phyloP scores from a whole-genome alignment of 352 stramenopile genomes.

The Globisporangium carolinianum region DNA sequence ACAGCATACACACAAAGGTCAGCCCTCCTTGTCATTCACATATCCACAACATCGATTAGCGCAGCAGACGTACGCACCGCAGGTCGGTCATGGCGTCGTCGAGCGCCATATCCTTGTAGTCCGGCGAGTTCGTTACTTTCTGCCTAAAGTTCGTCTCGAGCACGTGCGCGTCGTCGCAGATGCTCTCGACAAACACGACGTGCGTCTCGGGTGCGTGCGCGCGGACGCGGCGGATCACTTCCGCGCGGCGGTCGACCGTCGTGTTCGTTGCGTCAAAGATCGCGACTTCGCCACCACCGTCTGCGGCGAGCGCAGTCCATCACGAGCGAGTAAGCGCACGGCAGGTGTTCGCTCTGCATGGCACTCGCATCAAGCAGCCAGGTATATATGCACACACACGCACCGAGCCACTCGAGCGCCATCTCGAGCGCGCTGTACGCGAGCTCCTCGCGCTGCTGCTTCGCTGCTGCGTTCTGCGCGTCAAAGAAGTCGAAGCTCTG shows the following conservation, averaged over 20 bases:
- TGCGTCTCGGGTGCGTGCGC: constrained; percentile 22
- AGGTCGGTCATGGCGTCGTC: constrained; percentile 54
- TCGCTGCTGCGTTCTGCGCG: constrained; percentile 58
- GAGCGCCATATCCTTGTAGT: constrained; percentile 46
- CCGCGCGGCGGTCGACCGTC: constrained; percentile 28
- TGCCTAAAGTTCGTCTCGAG: constrained; percentile 49
- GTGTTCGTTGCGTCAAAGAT: constrained; percentile 81
- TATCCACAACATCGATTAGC: background rate
- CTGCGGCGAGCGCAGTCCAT: background rate
- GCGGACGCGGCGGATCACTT: constrained; percentile 18
- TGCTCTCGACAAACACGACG: constrained; percentile 80
- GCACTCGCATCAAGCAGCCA: no score
- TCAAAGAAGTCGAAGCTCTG: constrained; percentile 79
- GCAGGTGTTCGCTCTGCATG: no score
- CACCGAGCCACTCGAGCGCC: constrained; percentile 35
- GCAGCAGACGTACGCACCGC: constrained; percentile 12
- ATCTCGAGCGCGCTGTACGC: constrained; percentile 43
- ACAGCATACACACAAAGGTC: no score
- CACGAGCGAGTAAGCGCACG: background rate
- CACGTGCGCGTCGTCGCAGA: constrained; percentile 67
- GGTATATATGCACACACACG: background rate
- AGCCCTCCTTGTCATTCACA: no score
- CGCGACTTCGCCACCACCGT: constrained; percentile 42
- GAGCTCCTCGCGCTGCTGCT: constrained; percentile 53
- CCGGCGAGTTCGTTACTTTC: constrained; percentile 39